Base-by-base conservation (phyloP, 1,284 basidiomycete species). In the Pseudozyma thailandica region DNA sequence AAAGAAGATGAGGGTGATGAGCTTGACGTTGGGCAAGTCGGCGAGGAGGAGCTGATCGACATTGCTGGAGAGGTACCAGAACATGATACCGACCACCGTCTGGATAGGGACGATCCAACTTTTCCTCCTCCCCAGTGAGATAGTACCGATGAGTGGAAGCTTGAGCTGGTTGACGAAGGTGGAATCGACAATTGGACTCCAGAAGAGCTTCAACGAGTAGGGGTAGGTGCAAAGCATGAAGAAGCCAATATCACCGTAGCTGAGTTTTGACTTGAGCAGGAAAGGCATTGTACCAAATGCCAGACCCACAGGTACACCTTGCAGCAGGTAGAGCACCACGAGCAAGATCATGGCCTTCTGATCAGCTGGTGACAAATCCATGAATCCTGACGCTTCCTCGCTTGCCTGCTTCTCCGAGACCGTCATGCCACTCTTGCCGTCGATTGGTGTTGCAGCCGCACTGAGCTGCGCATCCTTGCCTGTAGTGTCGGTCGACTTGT, bases 71-170 rank as follows among this genome's bases (percentile, higher is more conserved):
- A 98, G 91, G 82, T 92, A 90, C 77, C 94, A 86, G 89, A 99
- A 92, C 71, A 93, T 86, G 45, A 89, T 86, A 25, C 94, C 96
- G 43, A 98, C 92, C 69, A 94, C 88, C 27, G 90, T 83, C 84
- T 99, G 96, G 86, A 98, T 95, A 42, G 96, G 96, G 63, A 98
- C 91, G 79, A 99, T 97, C 96, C 96, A 99, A 62, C 92, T 94
- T 84, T 98, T 98, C 69, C 96, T 87, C 52, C 96, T 89, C 18
- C 96, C 96, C 61, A 94, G 68, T 18, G 71, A 76, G 27, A 81
- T 50, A n/a, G 43, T 63, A 21, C 58, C 60, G 13, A 72, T 27
- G 26, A 64, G 26, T 2, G 72, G 69, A 5, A 78, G 59, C 33
- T 66, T 52, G 41, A 77, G 82, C 46, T 88, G 88, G 41, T 88